Conservation (phyloP, 305 asterid species). For the Fraxinus floribunda region DNA sequence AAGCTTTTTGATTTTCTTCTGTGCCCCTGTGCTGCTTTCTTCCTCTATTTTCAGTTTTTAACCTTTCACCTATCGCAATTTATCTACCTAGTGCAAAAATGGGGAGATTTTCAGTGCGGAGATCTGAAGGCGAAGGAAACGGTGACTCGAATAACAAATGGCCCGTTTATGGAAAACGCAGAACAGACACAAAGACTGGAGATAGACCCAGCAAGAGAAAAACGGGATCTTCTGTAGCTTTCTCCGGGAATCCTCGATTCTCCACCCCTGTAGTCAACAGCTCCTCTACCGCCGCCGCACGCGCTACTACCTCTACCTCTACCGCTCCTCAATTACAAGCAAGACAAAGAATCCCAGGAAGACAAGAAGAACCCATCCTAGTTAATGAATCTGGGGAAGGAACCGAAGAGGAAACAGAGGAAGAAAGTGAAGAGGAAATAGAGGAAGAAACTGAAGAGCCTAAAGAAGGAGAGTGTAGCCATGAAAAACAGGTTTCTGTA, state of each 20-base stretch:
- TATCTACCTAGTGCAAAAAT: background rate
- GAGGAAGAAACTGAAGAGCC: constrained; percentile 2
- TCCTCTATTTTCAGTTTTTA: background rate
- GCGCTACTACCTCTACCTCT: background rate
- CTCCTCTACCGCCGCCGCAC: background rate
- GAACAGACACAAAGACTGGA: background rate
- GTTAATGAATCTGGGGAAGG: constrained; percentile 8
- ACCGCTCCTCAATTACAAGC: background rate
- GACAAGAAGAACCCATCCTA: background rate
- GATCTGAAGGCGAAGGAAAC: background rate
- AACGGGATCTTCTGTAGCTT: background rate
- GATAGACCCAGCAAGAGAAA: background rate
- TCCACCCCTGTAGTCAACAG: background rate
- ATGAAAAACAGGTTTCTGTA: constrained; percentile 25
- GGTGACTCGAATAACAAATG: background rate
- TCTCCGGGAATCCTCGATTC: background rate
- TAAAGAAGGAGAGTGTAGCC: constrained; percentile 12
- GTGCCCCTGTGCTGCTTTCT: background rate
- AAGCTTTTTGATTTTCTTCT: too few species aligned
- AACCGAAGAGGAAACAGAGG: constrained; percentile 12
- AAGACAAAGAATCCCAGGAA: background rate
- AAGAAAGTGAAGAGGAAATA: background rate
- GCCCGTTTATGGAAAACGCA: background rate
- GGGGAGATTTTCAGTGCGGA: background rate
- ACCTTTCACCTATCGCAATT: background rate